phyloP scores from a whole-genome alignment of 352 stramenopile species.

The Phytophthora multivora region DNA sequence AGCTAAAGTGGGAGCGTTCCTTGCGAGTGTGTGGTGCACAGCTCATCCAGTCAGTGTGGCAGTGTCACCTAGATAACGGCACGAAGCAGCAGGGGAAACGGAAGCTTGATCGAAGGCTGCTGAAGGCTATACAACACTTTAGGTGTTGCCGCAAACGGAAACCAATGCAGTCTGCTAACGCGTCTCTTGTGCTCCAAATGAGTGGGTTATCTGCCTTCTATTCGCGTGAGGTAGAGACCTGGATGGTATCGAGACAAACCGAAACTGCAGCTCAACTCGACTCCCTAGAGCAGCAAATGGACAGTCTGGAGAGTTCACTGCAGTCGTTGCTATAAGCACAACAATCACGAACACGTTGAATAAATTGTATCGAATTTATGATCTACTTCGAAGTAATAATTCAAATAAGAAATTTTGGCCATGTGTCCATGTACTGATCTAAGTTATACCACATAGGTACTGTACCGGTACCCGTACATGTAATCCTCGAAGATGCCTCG shows the following conservation, averaged over 20 bases:
- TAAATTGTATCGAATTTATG: not conserved
- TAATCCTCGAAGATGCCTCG: too few relatives aligned
- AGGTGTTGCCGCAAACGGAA: conserved; percentile 35
- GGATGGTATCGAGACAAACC: conserved; percentile 2
- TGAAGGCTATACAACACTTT: conserved; percentile 33
- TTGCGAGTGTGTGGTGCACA: conserved; percentile 30
- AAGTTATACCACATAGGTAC: not conserved
- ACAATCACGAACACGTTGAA: too few relatives aligned
- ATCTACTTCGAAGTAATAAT: too few relatives aligned
- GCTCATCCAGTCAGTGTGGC: conserved; percentile 52
- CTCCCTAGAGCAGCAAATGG: conserved; percentile 19
- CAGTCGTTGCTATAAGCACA: conserved; percentile 16
- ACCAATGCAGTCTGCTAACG: conserved; percentile 27
- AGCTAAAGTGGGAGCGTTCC: conserved; percentile 42
- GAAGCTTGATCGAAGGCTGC: conserved; percentile 5
- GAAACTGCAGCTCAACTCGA: conserved; percentile 16
- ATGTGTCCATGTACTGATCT: not conserved
- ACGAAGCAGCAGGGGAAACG: not conserved
- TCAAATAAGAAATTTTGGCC: too few relatives aligned
- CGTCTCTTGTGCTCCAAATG: conserved; percentile 18
- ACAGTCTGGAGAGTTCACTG: conserved; percentile 9
- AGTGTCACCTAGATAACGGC: conserved; percentile 1
- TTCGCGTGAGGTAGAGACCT: conserved; percentile 7
- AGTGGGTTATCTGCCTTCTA: conserved; percentile 6
- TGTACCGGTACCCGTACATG: too few relatives aligned